Evolutionary conservation across 2,329 filamentous ascomycete genomes (phyloP).

Genomic region (Penicillium occitanis): DNA sequence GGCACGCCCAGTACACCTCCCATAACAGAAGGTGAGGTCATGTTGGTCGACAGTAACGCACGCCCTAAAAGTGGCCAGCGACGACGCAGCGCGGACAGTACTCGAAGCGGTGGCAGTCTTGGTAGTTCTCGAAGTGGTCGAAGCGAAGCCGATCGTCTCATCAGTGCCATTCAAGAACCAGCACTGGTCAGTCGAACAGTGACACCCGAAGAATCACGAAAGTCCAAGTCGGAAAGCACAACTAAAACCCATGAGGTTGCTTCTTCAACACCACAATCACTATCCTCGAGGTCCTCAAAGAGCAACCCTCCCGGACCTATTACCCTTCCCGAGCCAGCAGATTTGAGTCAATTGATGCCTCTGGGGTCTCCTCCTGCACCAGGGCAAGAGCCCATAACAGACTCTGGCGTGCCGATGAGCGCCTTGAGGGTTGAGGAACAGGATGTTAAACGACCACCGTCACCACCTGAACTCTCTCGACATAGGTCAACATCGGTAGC

Average conservation of each 20-base stretch:
- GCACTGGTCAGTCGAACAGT: constrained; percentile 22
- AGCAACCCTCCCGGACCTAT: background rate
- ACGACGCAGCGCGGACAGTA: constrained; percentile 29
- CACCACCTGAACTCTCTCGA: constrained; percentile 7
- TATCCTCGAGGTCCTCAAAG: background rate
- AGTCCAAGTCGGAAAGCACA: background rate
- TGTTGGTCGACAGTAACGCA: constrained; percentile 35
- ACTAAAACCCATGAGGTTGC: background rate
- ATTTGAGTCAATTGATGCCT: constrained; percentile 24
- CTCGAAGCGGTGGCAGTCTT: constrained; percentile 35
- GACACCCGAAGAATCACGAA: constrained; percentile 8
- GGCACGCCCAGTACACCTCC: constrained; percentile 32
- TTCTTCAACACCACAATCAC: background rate
- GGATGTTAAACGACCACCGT: constrained; percentile 22
- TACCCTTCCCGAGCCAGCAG: constrained; percentile 3
- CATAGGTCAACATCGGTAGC: constrained; percentile 13
- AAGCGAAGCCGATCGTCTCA: constrained; percentile 44
- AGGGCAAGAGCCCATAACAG: constrained; percentile 33
- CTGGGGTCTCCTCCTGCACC: constrained; percentile 27
- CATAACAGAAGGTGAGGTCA: constrained; percentile 38
- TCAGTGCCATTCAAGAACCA: constrained; percentile 44
- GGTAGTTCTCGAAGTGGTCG: constrained; percentile 36
- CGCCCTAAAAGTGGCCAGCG: constrained; percentile 23
- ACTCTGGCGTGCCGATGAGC: constrained; percentile 36
- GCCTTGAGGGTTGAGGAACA: constrained; percentile 33